Evolutionary conservation across 371 early-diverging fungal genomes (phyloP), one percentile per base, ranked within the genome.

Genomic region (Actinomortierella wolfii): DNA sequence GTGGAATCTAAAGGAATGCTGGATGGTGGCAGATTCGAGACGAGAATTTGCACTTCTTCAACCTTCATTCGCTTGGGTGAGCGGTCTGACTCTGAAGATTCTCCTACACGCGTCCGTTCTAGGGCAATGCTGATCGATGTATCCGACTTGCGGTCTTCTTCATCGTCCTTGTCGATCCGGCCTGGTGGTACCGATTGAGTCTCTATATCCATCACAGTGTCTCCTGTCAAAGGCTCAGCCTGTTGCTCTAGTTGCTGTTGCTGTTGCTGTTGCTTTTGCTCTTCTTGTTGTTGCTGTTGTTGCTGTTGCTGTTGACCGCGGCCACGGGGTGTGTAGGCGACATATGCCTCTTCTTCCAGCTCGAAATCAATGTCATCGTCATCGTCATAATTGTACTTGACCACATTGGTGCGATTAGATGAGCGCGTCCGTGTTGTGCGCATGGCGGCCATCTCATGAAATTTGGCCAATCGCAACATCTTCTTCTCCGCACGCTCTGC

Each of bases 371-470:
- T 48, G 8, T 74, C 66, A 17, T 77, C 65, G 0, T 70, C 59
- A 21, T 67, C 66, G 18, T 67, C 67, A 26, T 59, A 60, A 6
- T 61, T 68, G 41, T 75, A 70, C 42, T 76, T 65, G 28, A 62
- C 67, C 6, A 57, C 54, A 1, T 67, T 66, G 20, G 66, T 26
- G 11, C 70, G 56, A 20, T 64, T 77, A 2, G 65, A 68, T 9
- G 66, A 69, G 18, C 61, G 59, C 47, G 68, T 68, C 50, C 70
- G 48, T 14, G 66, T 73, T 24, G 62, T 58, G 51, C 68, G 62
- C 46, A 66, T 66, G 0, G 67, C 67, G 7, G 74, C 74, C 53
- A 73, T 42, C 24, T 73, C 56, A 24, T 73, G 74, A 13, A 66
- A 48, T 24, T 59, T 53, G 18, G 74, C 74, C 7, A 73, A 42